phyloP scores from a whole-genome alignment of 441 rosid species.

The Brassica hybrid region DNA sequence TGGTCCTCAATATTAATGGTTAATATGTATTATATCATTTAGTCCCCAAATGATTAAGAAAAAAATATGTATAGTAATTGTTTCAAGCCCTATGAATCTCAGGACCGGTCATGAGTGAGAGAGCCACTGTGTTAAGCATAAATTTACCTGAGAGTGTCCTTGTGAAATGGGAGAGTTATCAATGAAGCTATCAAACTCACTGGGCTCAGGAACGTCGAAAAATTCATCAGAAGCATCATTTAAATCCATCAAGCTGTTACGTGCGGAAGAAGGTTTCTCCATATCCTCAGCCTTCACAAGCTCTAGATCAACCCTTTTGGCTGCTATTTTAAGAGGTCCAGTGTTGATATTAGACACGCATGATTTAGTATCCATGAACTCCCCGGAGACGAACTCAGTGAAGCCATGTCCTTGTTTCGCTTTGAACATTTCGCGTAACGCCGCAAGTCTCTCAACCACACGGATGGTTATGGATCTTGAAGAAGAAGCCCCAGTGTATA shows the following conservation, averaged over 20 bases:
- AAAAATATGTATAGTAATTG: neutral
- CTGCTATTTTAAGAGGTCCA: constrained; percentile 42
- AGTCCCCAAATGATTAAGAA: neutral
- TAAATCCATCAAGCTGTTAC: constrained; percentile 57
- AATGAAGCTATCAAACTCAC: constrained; percentile 37
- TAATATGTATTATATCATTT: too few species aligned
- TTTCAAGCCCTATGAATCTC: neutral
- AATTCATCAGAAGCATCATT: constrained; percentile 81
- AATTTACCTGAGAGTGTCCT: constrained; percentile 50
- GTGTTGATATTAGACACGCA: constrained; percentile 38
- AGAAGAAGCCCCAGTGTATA: constrained; percentile 63
- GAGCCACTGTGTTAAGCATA: neutral
- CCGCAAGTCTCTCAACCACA: constrained; percentile 89
- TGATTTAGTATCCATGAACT: constrained; percentile 42
- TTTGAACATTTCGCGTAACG: constrained; percentile 77
- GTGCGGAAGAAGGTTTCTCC: constrained; percentile 51
- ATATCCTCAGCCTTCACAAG: constrained; percentile 45
- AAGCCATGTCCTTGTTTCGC: constrained; percentile 64
- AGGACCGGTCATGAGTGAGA: neutral
- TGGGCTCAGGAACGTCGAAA: constrained; percentile 81
- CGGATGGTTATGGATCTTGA: constrained; percentile 74
- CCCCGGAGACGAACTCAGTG: constrained; percentile 48
- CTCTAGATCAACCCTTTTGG: constrained; percentile 31
- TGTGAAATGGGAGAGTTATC: constrained; percentile 47
- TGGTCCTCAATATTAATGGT: neutral